Evolutionary conservation across 1,284 basidiomycete species (phyloP).

Genomic region (Ganoderma sinense): DNA sequence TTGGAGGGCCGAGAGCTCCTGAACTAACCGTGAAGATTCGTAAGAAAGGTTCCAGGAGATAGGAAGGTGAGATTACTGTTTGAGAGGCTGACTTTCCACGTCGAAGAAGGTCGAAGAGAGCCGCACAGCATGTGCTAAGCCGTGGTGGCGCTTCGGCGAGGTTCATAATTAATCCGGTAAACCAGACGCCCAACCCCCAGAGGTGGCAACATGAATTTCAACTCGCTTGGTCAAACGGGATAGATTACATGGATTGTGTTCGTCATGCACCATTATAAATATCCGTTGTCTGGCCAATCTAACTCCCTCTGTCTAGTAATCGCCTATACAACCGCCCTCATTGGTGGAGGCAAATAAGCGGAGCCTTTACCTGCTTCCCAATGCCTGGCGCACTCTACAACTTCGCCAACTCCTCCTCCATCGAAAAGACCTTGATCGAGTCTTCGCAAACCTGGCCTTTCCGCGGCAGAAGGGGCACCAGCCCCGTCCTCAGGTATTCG

Average conservation of each 20-base stretch:
- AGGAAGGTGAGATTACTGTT: neutral
- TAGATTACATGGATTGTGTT: neutral
- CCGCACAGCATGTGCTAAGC: neutral
- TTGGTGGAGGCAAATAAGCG: neutral
- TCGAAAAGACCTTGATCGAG: neutral
- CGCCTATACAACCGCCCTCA: neutral
- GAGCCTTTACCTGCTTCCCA: too few relatives aligned
- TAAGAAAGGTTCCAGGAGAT: neutral
- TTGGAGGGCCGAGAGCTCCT: neutral
- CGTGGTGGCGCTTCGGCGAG: neutral
- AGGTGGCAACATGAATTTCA: neutral
- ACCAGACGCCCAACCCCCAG: neutral
- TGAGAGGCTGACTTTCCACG: neutral
- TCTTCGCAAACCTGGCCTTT: neutral
- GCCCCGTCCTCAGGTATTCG: slow-evolving; percentile 26
- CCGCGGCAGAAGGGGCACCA: slow-evolving; percentile 17
- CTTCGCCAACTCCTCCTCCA: slow-evolving; percentile 5
- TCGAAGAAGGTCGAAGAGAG: neutral
- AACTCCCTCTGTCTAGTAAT: neutral
- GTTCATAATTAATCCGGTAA: neutral
- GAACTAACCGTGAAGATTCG: neutral
- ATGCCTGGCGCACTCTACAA: too few relatives aligned
- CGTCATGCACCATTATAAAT: neutral
- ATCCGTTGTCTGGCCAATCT: neutral
- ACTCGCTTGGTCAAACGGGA: neutral